These are phyloP conservation scores for Echinosophora koreensis DNA, from an alignment of 306 rosid genomes.

Conservation along the genomic window DNA sequence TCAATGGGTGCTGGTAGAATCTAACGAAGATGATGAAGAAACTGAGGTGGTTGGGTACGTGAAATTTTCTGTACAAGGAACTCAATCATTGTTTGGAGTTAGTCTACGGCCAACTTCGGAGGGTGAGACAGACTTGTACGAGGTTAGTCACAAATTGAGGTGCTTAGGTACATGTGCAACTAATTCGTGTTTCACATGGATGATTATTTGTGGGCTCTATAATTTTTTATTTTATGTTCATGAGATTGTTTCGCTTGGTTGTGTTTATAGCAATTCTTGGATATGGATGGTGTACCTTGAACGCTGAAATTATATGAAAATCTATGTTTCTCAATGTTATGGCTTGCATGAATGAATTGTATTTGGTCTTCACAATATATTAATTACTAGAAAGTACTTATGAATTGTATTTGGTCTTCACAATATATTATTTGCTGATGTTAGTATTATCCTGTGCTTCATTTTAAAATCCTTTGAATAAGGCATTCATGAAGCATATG, in stretches of 20 bases:
- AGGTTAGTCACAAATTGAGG: slow-evolving; percentile 84
- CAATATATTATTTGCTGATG: neutral
- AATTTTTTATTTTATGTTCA: slow-evolving; percentile 41
- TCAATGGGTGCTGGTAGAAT: slow-evolving; percentile 78
- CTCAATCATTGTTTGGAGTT: slow-evolving; percentile 78
- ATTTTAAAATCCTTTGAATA: slow-evolving; percentile 28
- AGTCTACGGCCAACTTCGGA: slow-evolving; percentile 79
- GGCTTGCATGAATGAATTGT: too few relatives aligned
- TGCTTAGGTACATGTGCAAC: slow-evolving; percentile 79
- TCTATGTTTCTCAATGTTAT: slow-evolving; percentile 44
- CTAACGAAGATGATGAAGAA: slow-evolving; percentile 73
- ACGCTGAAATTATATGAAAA: slow-evolving; percentile 48
- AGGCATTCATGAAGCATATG: slow-evolving; percentile 5
- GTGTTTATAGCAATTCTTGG: slow-evolving; percentile 67
- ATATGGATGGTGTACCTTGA: slow-evolving; percentile 61
- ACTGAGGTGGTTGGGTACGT: slow-evolving; percentile 78
- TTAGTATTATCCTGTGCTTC: slow-evolving; percentile 20
- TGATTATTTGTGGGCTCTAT: slow-evolving; percentile 41
- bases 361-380: too few relatives aligned
- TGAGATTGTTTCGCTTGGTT: slow-evolving; percentile 55
- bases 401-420: too few relatives aligned
- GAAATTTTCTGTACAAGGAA: slow-evolving; percentile 74
- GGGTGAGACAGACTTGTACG: slow-evolving; percentile 87
- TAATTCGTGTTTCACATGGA: slow-evolving; percentile 57
- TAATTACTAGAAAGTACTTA: neutral